Evolutionary conservation across 768 basidiomycete genomes (phyloP).

Genomic region (Suillus paluster): DNA sequence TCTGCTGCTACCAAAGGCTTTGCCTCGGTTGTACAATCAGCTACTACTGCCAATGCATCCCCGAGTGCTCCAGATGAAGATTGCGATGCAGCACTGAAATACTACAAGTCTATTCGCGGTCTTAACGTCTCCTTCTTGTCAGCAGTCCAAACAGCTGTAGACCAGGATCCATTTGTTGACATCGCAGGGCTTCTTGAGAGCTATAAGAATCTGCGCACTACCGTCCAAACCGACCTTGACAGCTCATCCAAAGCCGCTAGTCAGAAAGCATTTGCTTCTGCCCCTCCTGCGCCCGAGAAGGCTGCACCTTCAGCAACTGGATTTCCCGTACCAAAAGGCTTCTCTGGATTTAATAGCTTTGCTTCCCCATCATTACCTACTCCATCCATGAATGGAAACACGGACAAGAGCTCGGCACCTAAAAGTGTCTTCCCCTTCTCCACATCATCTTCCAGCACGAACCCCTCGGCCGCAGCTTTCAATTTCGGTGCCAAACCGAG

Average conservation of each 20-base stretch:
- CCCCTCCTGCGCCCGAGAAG: slow-evolving; percentile 20
- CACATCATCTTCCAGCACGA: slow-evolving; percentile 18
- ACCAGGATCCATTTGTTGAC: slow-evolving; percentile 74
- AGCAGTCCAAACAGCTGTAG: slow-evolving; percentile 60
- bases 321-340: slow-evolving; percentile 42
- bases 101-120: slow-evolving; percentile 73
- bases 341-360: slow-evolving; percentile 42
- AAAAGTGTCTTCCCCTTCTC: slow-evolving; percentile 20
- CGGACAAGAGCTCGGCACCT: slow-evolving; percentile 30
- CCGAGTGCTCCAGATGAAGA: slow-evolving; percentile 31
- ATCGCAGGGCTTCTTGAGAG: slow-evolving; percentile 56
- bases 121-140: slow-evolving; percentile 69
- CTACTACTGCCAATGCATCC: slow-evolving; percentile 39
- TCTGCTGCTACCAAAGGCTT: slow-evolving; percentile 12
- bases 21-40: slow-evolving; percentile 15
- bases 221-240: slow-evolving; percentile 62
- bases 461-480: slow-evolving; percentile 19
- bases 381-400: slow-evolving; percentile 15
- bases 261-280: slow-evolving; percentile 12
- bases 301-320: slow-evolving; percentile 8
- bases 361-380: slow-evolving; percentile 22
- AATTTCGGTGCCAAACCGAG: slow-evolving; percentile 21
- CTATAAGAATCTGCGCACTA: slow-evolving; percentile 60
- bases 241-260: slow-evolving; percentile 22
- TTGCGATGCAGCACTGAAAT: slow-evolving; percentile 48